Evolutionary conservation across 169 alveolate species (phyloP), one percentile per base, ranked within the genome.

Genomic region (Theileria parva): DNA sequence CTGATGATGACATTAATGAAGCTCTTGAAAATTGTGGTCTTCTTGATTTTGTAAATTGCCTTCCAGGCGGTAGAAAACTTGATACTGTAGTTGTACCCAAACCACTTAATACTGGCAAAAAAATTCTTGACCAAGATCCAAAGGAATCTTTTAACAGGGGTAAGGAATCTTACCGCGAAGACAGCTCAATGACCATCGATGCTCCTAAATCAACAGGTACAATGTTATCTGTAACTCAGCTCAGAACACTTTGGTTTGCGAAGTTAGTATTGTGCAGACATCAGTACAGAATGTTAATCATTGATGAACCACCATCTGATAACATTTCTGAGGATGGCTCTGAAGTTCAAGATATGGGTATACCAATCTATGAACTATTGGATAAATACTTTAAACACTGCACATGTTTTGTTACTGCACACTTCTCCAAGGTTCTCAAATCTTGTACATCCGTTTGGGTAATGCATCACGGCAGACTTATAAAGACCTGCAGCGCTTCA

Each of bases 281-380:
- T 12, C 69, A 61, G 15, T 93, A 86, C 61, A 88, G 92, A 44
- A 63, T 93, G 61, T 55, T 93, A n/a, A 76, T 93, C 65, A 68
- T 93, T 21, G 96, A 93, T 74, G 96, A 93, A 77, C 94, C 94
- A 28, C 96, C 96, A n/a, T 69, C 86, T 21, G 72, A 79, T n/a
- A 34, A 73, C 30, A 48, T n/a, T 23, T 17, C 23, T 4, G 72
- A 64, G 11, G 72, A 37, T 6, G 60, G 30, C 6, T 21, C 30
- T 57, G n/a, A 15, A 4, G 12, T n/a, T 28, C 7, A 55, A 11
- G 64, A 44, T 68, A 6, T 19, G 4, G 23, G 51, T 0, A 19
- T 74, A 12, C 88, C 79, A 4, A 60, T 73, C 1, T 81, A 73
- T 79, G 88, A 81, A 19, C 59, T 74, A 15, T 61, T 74, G 15